Percentiles rank a stretch among this genome's conserved stretches.
Evolutionary conservation across 352 stramenopile genomes (phyloP).

Genomic region (Halophytophthora polymorphica): DNA sequence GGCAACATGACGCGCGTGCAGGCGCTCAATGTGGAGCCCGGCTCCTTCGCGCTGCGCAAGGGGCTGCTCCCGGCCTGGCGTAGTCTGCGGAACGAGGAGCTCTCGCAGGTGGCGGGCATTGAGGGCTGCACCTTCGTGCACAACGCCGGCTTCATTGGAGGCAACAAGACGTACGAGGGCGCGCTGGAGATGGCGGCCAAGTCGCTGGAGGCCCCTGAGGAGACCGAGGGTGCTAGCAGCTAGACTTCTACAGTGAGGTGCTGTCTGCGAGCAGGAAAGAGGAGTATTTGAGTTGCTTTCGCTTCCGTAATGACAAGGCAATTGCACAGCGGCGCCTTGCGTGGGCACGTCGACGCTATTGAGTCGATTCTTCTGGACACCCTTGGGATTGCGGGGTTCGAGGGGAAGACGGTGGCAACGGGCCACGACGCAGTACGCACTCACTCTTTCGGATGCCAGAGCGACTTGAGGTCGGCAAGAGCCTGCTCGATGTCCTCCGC

Average conservation of each 20-base stretch:
- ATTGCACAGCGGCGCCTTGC: too few relatives aligned
- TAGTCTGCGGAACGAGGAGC: constrained; percentile 92
- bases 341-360: too few relatives aligned
- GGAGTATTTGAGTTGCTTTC: too few relatives aligned
- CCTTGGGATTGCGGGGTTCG: too few relatives aligned
- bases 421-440: background rate
- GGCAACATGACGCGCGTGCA: constrained; percentile 95
- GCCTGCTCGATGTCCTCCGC: constrained; percentile 65
- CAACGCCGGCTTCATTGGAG: constrained; percentile 98
- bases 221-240: constrained; percentile 14
- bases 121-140: constrained; percentile 96
- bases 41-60: constrained; percentile 92
- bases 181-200: constrained; percentile 93
- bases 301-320: too few relatives aligned
- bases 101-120: constrained; percentile 88
- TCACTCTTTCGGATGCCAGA: constrained; percentile 48
- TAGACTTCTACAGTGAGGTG: constrained; percentile 9
- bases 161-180: constrained; percentile 95
- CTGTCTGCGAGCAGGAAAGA: too few relatives aligned
- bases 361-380: too few relatives aligned
- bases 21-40: constrained; percentile 92
- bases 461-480: constrained; percentile 77
- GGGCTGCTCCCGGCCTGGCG: constrained; percentile 91
- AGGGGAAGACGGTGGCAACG: too few relatives aligned
- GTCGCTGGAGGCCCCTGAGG: constrained; percentile 38